Evolutionary conservation across 2,329 filamentous ascomycete genomes (phyloP).

Genomic region (Dactylellina leptospora): DNA sequence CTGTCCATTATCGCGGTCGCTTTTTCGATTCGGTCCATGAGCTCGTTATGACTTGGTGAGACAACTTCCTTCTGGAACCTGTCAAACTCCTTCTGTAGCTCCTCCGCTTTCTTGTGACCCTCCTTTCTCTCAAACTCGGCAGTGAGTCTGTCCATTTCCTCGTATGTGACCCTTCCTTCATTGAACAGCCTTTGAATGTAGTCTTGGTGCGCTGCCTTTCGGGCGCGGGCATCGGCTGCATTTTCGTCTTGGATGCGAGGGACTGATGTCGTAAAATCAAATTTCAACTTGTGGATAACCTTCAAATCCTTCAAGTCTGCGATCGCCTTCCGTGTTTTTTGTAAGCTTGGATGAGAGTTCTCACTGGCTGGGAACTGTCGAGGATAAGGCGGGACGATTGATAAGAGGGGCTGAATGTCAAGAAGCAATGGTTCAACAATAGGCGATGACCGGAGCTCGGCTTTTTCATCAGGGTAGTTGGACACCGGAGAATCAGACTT

Average conservation of each 20-base stretch:
- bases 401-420: slow-evolving; percentile 90
- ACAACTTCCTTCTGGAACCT: slow-evolving; percentile 83
- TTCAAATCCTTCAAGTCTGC: slow-evolving; percentile 76
- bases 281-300: slow-evolving; percentile 75
- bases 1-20: slow-evolving; percentile 81
- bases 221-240: slow-evolving; percentile 64
- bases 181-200: slow-evolving; percentile 72
- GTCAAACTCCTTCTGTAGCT: slow-evolving; percentile 82
- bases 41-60: slow-evolving; percentile 80
- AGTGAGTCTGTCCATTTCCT: slow-evolving; percentile 76
- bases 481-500: slow-evolving; percentile 57
- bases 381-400: slow-evolving; percentile 90
- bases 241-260: slow-evolving; percentile 69
- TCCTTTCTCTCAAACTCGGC: slow-evolving; percentile 77
- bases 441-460: slow-evolving; percentile 64
- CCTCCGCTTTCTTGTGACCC: slow-evolving; percentile 73
- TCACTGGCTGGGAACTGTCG: slow-evolving; percentile 95
- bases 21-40: slow-evolving; percentile 77
- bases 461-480: slow-evolving; percentile 70
- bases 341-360: slow-evolving; percentile 91
- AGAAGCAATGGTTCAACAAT: slow-evolving; percentile 60
- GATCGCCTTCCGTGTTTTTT: slow-evolving; percentile 76
- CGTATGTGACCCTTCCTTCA: slow-evolving; percentile 55
- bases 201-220: slow-evolving; percentile 72
- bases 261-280: slow-evolving; percentile 68